A percentile compares a stretch with the other conserved stretches of the same genome.
Evolutionary conservation across 805 yeast species (phyloP).

Genomic region (Zygoascus biomembranicola): DNA sequence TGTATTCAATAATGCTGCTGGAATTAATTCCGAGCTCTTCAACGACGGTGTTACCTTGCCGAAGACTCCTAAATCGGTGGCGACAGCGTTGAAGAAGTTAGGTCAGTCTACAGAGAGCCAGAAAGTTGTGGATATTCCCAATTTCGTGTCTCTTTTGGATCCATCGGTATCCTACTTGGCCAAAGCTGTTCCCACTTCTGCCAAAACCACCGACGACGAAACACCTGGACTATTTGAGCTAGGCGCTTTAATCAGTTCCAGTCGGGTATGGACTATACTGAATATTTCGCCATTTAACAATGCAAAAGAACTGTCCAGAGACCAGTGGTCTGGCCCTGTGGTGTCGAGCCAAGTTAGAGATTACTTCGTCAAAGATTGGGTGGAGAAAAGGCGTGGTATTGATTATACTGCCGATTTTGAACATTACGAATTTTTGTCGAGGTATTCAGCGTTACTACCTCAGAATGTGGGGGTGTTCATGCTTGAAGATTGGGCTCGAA

Average conservation of each 20-base stretch:
- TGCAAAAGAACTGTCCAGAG: constrained; percentile 20
- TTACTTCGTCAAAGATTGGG: constrained; percentile 32
- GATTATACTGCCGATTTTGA: constrained; percentile 36
- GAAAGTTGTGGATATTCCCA: constrained; percentile 13
- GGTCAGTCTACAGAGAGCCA: neutral
- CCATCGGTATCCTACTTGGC: constrained; percentile 21
- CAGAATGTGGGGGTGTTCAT: constrained; percentile 20
- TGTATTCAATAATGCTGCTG: constrained; percentile 30
- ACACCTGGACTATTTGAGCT: constrained; percentile 17
- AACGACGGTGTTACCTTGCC: constrained; percentile 29
- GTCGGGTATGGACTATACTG: constrained; percentile 31
- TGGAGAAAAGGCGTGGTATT: constrained; percentile 24
- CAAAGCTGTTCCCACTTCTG: neutral
- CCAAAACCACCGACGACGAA: neutral
- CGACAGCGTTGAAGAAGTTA: constrained; percentile 10
- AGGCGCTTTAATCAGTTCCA: constrained; percentile 19
- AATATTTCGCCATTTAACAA: constrained; percentile 23
- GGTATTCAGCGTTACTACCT: constrained; percentile 27
- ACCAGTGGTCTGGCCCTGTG: constrained; percentile 27
- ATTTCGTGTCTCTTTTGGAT: constrained; percentile 19
- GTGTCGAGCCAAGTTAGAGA: constrained; percentile 32
- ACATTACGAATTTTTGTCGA: constrained; percentile 29
- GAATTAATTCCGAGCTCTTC: constrained; percentile 30
- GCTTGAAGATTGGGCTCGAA: constrained; percentile 30
- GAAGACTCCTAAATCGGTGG: constrained; percentile 15